Conservation (phyloP, 208 protist genomes). For the Leishmania tarentolae region DNA sequence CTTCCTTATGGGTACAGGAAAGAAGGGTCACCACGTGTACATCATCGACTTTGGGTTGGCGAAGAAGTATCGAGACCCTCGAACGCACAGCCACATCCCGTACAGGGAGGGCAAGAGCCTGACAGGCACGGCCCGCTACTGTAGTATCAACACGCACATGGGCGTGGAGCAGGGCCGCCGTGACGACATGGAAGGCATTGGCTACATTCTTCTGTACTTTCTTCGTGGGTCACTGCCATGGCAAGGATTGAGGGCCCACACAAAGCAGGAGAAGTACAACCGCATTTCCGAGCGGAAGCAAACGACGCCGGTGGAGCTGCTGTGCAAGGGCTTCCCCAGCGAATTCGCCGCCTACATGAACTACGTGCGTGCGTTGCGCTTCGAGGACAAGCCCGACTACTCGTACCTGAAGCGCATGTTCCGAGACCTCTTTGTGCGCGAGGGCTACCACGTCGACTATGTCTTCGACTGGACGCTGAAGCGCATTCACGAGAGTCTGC, state of each 20-base stretch:
- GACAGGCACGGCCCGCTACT: conserved; percentile 99
- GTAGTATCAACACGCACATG: conserved; percentile 99
- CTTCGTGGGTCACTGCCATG: conserved; percentile 98
- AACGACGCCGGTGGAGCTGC: conserved; percentile 92
- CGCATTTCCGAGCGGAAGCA: conserved; percentile 98
- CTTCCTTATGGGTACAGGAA: conserved; percentile 92
- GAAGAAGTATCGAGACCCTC: conserved; percentile 98
- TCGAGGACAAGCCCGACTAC: conserved; percentile 99
- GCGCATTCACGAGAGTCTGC: conserved; percentile 70
- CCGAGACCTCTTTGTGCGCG: conserved; percentile 97
- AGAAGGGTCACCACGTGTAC: conserved; percentile 93
- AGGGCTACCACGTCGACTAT: conserved; percentile 98
- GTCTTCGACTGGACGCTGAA: conserved; percentile 98
- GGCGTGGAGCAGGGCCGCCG: conserved; percentile 97
- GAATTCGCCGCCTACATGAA: conserved; percentile 99
- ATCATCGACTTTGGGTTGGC: conserved; percentile 99
- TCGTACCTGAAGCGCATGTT: conserved; percentile 98
- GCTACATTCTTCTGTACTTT: conserved; percentile 99
- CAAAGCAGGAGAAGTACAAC: conserved; percentile 99
- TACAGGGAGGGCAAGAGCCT: conserved; percentile 99
- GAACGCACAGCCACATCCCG: conserved; percentile 98
- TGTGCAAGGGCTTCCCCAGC: conserved; percentile 94
- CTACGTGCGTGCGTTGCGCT: conserved; percentile 96
- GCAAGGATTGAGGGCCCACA: conserved; percentile 97
- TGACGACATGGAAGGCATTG: conserved; percentile 99